phyloP scores from a whole-genome alignment of 2,329 filamentous ascomycete species.

The Biscogniauxia marginata region DNA sequence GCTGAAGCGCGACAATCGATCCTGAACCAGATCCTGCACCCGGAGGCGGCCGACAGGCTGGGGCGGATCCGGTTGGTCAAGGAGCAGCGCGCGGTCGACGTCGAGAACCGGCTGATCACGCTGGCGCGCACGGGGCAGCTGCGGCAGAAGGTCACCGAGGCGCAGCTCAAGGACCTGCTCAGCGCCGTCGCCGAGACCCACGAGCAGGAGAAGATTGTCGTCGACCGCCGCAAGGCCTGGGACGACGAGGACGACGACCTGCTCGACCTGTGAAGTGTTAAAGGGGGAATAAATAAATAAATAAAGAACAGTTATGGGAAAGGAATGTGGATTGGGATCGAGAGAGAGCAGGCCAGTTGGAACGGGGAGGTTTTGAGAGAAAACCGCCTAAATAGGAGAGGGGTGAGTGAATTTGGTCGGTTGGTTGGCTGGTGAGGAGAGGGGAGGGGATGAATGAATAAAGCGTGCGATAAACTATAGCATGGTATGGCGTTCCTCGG shows the following conservation, averaged over 20 bases:
- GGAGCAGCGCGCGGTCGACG: conserved; percentile 81
- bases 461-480: conserved; percentile 2
- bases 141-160: conserved; percentile 82
- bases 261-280: conserved; percentile 53
- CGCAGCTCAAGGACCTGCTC: conserved; percentile 88
- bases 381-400: background rate
- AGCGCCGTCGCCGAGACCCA: conserved; percentile 78
- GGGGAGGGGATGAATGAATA: background rate
- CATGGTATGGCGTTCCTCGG: conserved; percentile 28
- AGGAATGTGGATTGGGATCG: too few species aligned
- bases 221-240: conserved; percentile 77
- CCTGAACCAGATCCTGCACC: conserved; percentile 89
- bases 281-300: background rate
- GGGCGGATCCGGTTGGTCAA: conserved; percentile 95
- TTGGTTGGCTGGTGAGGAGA: background rate
- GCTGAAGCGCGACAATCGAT: conserved; percentile 74
- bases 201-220: conserved; percentile 82
- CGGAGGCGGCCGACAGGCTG: conserved; percentile 88
- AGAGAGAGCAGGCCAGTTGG: too few species aligned
- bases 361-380: too few species aligned
- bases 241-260: conserved; percentile 82
- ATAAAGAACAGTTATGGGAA: background rate
- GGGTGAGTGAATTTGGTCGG: background rate
- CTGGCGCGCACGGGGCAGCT: conserved; percentile 87
- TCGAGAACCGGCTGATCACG: conserved; percentile 92